Base-by-base conservation (phyloP, 139 green algal genomes). In the Zygnema circumcarinatum region DNA sequence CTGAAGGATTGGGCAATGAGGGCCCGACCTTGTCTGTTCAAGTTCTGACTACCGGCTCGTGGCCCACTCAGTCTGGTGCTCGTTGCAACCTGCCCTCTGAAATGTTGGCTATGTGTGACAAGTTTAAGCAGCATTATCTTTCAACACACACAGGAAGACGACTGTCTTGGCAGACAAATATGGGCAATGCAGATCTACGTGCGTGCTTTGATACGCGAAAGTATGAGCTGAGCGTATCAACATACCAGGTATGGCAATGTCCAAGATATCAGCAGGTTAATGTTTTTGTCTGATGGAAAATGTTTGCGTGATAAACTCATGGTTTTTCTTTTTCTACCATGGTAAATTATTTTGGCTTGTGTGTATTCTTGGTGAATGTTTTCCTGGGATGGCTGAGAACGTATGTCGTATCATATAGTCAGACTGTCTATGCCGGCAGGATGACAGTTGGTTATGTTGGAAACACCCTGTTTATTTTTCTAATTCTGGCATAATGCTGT, bases 1-100 rank as follows among this genome's bases (percentile, higher is more conserved):
- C 31, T 16, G 85, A 53, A 82, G 88, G 39, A 25, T 25, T 40
- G 2, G 67, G 75, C 25, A 73, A 35, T 31, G 81, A 35, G 79
- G 79, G 53, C n/a, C 79, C 20, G 2, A 78, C 1, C 38, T 47
- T 90, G 36, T 47, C 38, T 1, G 85, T 93, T 21, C 76, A 90
- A 91, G 96, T 99, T 76, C 92, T 99, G 39, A 99, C 97, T 7
- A 98, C 95, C 16, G 97, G 97, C 32, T 96, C 93, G 1, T 99
- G 97, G 97, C 97, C 97, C 1, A 95, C 93, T 0, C 93, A 95
- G 81, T 79, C 90, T 2, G 87, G 87, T n/a, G 87, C 87, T 29
- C 94, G 94, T 31, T 98, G 96, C 93, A 94, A 91, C 53, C 92
- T 99, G 75, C 96, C 97, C 0, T 82, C 90, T 0, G 95, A 98